A percentile compares a stretch with the other conserved stretches of the same genome.
These are phyloP conservation scores for Dictyostelium capitatum DNA, from an alignment of 78 protist genomes.

Conservation along the genomic window DNA sequence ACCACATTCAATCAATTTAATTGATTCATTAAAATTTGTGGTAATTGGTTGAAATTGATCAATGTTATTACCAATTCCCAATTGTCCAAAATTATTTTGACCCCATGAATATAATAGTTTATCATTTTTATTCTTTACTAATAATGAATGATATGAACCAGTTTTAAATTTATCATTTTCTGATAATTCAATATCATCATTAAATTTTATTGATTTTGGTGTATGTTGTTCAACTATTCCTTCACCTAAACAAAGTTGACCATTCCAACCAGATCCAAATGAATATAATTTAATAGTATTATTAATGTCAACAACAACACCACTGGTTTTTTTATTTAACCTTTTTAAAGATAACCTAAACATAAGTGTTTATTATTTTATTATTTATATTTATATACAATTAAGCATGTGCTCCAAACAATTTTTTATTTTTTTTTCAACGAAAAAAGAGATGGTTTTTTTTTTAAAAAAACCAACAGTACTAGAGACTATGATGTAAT, in stretches of 20 bases:
- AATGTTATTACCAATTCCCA: constrained; percentile 11
- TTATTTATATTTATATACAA: too few relatives aligned
- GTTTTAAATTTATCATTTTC: constrained; percentile 4
- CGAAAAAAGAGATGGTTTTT: too few relatives aligned
- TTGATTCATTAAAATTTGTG: neutral
- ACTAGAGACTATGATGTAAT: too few relatives aligned
- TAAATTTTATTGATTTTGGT: constrained; percentile 17
- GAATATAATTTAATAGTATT: neutral
- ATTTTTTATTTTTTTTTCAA: too few relatives aligned
- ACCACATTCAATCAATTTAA: constrained; percentile 23
- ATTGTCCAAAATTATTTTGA: constrained; percentile 46
- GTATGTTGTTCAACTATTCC: neutral
- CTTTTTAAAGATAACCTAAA: neutral
- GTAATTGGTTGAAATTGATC: neutral
- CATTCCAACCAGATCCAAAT: constrained; percentile 54
- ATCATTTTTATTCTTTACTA: neutral
- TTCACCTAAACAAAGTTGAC: constrained; percentile 39
- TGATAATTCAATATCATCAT: too few relatives aligned
- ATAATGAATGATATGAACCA: constrained; percentile 61
- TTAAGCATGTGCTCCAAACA: too few relatives aligned
- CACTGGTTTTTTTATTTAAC: neutral
- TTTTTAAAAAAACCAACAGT: too few relatives aligned
- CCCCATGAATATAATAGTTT: constrained; percentile 50
- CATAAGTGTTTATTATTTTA: too few relatives aligned
- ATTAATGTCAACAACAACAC: too few relatives aligned